phyloP scores from a whole-genome alignment of 495 filamentous ascomycete genomes.

The Thozetella sp. region DNA sequence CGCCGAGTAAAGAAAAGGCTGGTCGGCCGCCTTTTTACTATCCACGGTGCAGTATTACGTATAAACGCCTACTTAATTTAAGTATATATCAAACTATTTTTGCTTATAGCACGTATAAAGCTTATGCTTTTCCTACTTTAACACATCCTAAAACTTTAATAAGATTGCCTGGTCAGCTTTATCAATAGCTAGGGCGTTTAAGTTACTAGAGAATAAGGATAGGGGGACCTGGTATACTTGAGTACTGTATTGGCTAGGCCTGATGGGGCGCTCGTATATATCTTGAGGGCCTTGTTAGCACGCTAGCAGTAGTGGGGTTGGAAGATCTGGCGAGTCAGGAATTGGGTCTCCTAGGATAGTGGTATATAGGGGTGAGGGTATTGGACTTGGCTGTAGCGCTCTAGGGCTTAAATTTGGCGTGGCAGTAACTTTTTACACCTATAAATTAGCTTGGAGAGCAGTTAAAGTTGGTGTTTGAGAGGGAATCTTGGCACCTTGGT shows the following conservation, averaged over 20 bases:
- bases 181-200: too few relatives aligned
- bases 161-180: too few relatives aligned
- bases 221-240: neutral
- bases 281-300: neutral
- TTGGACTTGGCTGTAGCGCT: neutral
- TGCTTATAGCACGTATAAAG: neutral
- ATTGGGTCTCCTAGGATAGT: neutral
- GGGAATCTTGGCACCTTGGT: too few relatives aligned
- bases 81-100: neutral
- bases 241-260: neutral
- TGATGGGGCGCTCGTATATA: neutral
- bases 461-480: too few relatives aligned
- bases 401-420: neutral
- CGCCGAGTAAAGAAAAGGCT: neutral
- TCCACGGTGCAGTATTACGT: neutral
- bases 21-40: neutral
- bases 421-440: too few relatives aligned
- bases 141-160: too few relatives aligned
- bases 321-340: neutral
- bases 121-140: too few relatives aligned
- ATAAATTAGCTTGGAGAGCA: too few relatives aligned
- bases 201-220: neutral
- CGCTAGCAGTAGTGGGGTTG: neutral
- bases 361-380: neutral
- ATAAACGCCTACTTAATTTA: too few relatives aligned